These are phyloP conservation scores for Pneumocystis murina DNA, from an alignment of 1,139 yeast genomes.

Conservation along the genomic window DNA sequence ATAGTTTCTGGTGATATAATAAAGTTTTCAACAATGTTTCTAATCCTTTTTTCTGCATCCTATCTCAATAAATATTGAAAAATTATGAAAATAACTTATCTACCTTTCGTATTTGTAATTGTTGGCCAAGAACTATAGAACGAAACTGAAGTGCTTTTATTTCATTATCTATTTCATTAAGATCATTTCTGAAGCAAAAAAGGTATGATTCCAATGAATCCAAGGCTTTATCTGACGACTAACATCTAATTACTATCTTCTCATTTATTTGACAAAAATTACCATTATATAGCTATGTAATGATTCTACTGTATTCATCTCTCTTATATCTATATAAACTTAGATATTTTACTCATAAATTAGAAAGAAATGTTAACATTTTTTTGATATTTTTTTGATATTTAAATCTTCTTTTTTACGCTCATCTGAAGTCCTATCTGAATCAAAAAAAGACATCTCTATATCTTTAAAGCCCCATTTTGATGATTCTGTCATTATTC, in stretches of 20 bases:
- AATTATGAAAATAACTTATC: not conserved
- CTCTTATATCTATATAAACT: not conserved
- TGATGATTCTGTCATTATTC: not conserved
- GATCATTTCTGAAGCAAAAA: not conserved
- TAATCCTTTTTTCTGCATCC: conserved; percentile 10
- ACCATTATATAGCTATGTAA: not conserved
- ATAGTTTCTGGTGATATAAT: conserved; percentile 19
- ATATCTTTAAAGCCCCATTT: not conserved
- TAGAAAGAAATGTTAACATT: not conserved
- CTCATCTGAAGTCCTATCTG: not conserved
- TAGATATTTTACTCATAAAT: not conserved
- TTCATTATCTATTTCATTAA: not conserved
- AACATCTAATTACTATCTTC: not conserved
- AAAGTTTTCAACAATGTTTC: conserved; percentile 9
- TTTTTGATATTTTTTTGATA: not conserved
- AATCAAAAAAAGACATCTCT: not conserved
- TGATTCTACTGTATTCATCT: not conserved
- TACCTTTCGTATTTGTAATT: not conserved
- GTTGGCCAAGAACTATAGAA: not conserved
- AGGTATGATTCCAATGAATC: not conserved
- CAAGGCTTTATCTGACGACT: not conserved
- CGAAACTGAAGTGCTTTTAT: not conserved
- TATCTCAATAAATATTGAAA: conserved; percentile 8
- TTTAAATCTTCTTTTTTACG: not conserved
- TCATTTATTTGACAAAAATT: not conserved